These are phyloP conservation scores for Russula ochroleuca DNA, from an alignment of 768 basidiomycete species.

Conservation along the genomic window DNA sequence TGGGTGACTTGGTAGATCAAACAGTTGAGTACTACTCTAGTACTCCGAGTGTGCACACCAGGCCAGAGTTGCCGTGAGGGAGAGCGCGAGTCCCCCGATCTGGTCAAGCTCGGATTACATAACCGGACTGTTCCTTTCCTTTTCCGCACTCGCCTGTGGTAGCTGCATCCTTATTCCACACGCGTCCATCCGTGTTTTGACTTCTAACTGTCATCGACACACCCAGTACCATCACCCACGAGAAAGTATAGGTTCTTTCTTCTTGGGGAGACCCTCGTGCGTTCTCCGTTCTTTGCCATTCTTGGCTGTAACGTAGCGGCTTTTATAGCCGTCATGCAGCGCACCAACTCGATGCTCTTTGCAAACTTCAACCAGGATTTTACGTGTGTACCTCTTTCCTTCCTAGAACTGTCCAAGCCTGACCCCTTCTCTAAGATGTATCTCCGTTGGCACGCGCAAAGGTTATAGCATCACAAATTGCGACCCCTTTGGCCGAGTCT, in stretches of 20 bases:
- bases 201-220: slow-evolving; percentile 3
- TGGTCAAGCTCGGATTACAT: slow-evolving; percentile 8
- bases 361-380: slow-evolving; percentile 99
- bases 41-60: too few species aligned
- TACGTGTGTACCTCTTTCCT: slow-evolving; percentile 50
- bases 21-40: neutral
- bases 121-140: neutral
- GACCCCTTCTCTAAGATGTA: slow-evolving; percentile 49
- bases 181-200: slow-evolving; percentile 5
- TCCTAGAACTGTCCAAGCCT: slow-evolving; percentile 7
- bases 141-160: neutral
- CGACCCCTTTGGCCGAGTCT: slow-evolving; percentile 95
- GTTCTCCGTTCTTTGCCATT: neutral
- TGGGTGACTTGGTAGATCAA: neutral
- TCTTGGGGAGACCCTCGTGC: neutral
- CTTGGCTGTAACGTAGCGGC: neutral
- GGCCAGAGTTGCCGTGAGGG: neutral
- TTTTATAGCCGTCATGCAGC: slow-evolving; percentile 20
- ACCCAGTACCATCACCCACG: neutral
- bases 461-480: slow-evolving; percentile 98
- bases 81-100: neutral
- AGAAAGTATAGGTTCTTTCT: neutral
- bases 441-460: slow-evolving; percentile 91
- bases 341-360: slow-evolving; percentile 57
- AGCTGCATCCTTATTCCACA: neutral